Evolutionary conservation across 2,329 filamentous ascomycete genomes (phyloP).

Genomic region (Amauroascus verrucosus): DNA sequence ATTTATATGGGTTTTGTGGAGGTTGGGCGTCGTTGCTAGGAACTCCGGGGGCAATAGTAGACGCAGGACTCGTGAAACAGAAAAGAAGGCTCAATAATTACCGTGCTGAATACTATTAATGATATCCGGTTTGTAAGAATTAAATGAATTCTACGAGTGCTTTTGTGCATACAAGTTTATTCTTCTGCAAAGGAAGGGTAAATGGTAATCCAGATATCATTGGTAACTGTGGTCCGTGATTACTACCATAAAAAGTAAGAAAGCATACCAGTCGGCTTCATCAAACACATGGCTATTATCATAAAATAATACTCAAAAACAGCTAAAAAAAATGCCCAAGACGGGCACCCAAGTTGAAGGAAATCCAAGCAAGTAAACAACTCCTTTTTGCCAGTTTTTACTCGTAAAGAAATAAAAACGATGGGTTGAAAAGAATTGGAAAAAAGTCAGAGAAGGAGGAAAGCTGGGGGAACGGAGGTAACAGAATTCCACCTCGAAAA

Average conservation of each 20-base stretch:
- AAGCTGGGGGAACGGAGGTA: neutral
- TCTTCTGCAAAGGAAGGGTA: neutral
- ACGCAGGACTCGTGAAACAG: neutral
- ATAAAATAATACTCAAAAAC: neutral
- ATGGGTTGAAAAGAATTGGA: neutral
- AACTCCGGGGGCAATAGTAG: neutral
- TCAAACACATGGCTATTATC: slow-evolving; percentile 4
- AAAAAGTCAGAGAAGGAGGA: neutral
- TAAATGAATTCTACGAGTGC: no score
- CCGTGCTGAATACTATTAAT: neutral
- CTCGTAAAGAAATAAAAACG: neutral
- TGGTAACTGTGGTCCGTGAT: slow-evolving; percentile 1
- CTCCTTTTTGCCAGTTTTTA: slow-evolving; percentile 5
- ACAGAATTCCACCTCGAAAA: neutral
- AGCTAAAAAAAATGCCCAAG: neutral
- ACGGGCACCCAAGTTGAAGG: neutral
- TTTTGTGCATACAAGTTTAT: neutral
- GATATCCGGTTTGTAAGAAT: no score
- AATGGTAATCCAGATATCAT: slow-evolving; percentile 3
- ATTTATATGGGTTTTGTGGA: slow-evolving; percentile 60
- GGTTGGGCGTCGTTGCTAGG: slow-evolving; percentile 34
- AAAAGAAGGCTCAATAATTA: slow-evolving; percentile 3
- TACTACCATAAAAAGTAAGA: slow-evolving; percentile 1
- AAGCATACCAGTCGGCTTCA: neutral
- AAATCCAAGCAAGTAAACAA: neutral